Percentiles rank a stretch among this genome's conserved stretches.
These are phyloP conservation scores for Corynascus novoguineensis DNA, from an alignment of 495 filamentous ascomycete species.

Conservation along the genomic window DNA sequence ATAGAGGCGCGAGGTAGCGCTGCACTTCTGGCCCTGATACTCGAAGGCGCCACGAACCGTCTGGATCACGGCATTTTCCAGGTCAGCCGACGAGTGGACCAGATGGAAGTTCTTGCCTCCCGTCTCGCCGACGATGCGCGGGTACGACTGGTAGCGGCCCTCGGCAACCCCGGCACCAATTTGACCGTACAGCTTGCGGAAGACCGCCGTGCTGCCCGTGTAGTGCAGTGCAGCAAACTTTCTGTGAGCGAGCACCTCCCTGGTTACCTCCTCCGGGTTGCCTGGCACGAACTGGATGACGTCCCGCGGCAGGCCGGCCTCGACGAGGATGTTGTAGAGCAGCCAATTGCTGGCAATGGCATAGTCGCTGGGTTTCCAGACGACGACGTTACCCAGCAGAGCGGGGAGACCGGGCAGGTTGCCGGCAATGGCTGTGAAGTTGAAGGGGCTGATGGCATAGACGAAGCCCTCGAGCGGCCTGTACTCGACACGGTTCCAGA, in stretches of 20 bases:
- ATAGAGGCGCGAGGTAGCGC: conserved; percentile 72
- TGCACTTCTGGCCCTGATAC: conserved; percentile 88
- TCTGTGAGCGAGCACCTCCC: conserved; percentile 58
- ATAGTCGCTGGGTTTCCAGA: conserved; percentile 83
- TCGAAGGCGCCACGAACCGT: conserved; percentile 85
- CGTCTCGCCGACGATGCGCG: conserved; percentile 79
- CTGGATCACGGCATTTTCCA: conserved; percentile 69
- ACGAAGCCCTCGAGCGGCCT: conserved; percentile 82
- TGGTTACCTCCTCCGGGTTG: conserved; percentile 67
- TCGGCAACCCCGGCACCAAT: conserved; percentile 65
- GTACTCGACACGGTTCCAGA: conserved; percentile 83
- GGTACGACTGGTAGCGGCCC: conserved; percentile 66
- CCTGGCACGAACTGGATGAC: conserved; percentile 83
- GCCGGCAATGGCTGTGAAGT: conserved; percentile 82
- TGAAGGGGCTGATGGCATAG: conserved; percentile 81
- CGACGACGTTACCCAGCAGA: conserved; percentile 77
- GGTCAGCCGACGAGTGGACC: conserved; percentile 66
- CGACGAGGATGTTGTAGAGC: conserved; percentile 78
- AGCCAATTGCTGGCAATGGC: conserved; percentile 70
- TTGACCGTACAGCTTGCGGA: conserved; percentile 65
- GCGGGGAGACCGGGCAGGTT: conserved; percentile 70
- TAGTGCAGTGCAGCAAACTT: conserved; percentile 76
- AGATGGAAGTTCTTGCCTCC: conserved; percentile 93
- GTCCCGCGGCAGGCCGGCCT: conserved; percentile 71
- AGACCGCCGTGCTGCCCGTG: conserved; percentile 75